phyloP scores from a whole-genome alignment of 1,284 basidiomycete genomes.

The Boletus putidus region DNA sequence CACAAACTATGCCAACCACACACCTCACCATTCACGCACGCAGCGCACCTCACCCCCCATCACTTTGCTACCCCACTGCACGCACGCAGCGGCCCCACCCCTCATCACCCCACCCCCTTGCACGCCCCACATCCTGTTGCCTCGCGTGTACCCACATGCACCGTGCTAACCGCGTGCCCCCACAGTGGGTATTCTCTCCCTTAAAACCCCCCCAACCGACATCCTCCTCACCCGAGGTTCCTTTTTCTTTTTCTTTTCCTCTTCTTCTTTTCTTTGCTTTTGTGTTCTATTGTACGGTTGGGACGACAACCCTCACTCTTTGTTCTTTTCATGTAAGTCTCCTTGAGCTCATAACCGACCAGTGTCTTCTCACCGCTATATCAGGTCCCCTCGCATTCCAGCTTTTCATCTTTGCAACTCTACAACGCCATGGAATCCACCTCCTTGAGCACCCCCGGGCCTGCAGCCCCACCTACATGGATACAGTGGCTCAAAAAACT shows the following conservation, averaged over 20 bases:
- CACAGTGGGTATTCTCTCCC: slow-evolving; percentile 37
- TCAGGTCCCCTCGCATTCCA: slow-evolving; percentile 38
- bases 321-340: slow-evolving; percentile 40
- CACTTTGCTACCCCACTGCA: no score
- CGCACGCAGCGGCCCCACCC: no score
- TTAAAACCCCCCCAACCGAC: slow-evolving; percentile 36
- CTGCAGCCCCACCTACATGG: slow-evolving; percentile 53
- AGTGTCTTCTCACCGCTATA: slow-evolving; percentile 15
- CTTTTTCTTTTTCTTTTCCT: slow-evolving; percentile 39
- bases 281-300: slow-evolving; percentile 39
- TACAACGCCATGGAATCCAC: slow-evolving; percentile 46
- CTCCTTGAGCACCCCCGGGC: slow-evolving; percentile 52
- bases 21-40: no score
- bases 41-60: no score
- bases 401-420: slow-evolving; percentile 34
- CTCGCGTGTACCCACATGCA: no score
- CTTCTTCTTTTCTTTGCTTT: slow-evolving; percentile 38
- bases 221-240: slow-evolving; percentile 34
- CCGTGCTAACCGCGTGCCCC: no score
- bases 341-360: slow-evolving; percentile 3
- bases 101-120: no score
- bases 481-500: no score
- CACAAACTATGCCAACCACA: no score
- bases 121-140: no score
- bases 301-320: slow-evolving; percentile 37